A percentile compares a stretch with the other conserved stretches of the same genome.
These are phyloP conservation scores for Oryza glaberrima DNA, from an alignment of 176 grass and related monocot genomes.

Conservation along the genomic window DNA sequence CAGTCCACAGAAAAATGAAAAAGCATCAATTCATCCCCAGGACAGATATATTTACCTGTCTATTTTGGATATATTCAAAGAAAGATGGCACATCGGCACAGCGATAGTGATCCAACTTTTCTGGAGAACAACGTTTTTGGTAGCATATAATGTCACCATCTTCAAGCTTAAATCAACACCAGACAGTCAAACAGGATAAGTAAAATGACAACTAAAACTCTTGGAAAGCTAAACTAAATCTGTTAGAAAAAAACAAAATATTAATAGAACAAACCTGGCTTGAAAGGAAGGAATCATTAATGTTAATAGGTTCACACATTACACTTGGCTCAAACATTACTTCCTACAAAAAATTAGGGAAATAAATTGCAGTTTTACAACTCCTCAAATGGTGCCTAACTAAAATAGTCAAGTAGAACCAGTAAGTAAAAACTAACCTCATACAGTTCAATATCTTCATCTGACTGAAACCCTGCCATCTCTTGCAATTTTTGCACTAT, in stretches of 20 bases:
- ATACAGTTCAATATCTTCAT: conserved; percentile 90
- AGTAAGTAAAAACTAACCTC: conserved; percentile 55
- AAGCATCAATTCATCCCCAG: not conserved
- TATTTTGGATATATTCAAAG: conserved; percentile 94
- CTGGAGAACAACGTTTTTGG: conserved; percentile 54
- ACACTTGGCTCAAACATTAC: conserved; percentile 79
- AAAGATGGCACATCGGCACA: conserved; percentile 71
- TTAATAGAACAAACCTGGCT: conserved; percentile 57
- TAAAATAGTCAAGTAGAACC: not conserved
- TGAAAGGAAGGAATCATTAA: conserved; percentile 46
- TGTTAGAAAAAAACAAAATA: conserved; percentile 7
- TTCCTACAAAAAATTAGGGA: conserved; percentile 57
- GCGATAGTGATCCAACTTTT: conserved; percentile 50
- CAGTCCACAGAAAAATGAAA: conserved; percentile 10
- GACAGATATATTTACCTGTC: conserved; percentile 64
- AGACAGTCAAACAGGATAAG: conserved; percentile 44
- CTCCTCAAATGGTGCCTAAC: not conserved
- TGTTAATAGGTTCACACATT: conserved; percentile 61
- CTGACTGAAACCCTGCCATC: conserved; percentile 68
- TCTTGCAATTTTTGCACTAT: conserved; percentile 76
- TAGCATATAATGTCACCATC: conserved; percentile 92
- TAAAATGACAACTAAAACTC: conserved; percentile 19
- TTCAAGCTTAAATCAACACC: conserved; percentile 61
- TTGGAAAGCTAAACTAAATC: conserved; percentile 1
- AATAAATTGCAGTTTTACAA: conserved; percentile 19